Conservation (phyloP, 805 yeast species). For the Teunomyces panamensis region DNA sequence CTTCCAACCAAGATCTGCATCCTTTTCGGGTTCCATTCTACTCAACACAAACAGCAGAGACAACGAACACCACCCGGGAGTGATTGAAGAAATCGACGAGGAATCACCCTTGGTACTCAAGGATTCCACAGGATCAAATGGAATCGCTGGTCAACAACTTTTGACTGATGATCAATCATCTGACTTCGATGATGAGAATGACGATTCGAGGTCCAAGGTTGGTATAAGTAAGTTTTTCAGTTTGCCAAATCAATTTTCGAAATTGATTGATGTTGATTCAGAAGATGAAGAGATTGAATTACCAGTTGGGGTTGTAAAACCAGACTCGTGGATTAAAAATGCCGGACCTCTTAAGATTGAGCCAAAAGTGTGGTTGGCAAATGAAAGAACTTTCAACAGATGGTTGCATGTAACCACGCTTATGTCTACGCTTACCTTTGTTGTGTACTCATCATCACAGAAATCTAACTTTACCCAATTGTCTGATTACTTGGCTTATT, state of each 20-base stretch:
- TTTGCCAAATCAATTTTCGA: conserved; percentile 25
- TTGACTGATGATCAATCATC: conserved; percentile 25
- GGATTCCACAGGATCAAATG: conserved; percentile 4
- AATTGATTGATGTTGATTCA: conserved; percentile 64
- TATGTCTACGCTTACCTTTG: conserved; percentile 79
- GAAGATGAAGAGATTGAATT: conserved; percentile 80
- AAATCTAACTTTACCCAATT: conserved; percentile 60
- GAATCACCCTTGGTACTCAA: conserved; percentile 1
- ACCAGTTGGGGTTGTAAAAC: conserved; percentile 88
- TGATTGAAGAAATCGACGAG: conserved; percentile 8
- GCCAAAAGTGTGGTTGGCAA: conserved; percentile 98
- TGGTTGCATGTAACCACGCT: conserved; percentile 91
- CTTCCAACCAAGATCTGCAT: conserved; percentile 36
- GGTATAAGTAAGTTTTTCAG: conserved; percentile 19
- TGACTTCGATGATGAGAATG: conserved; percentile 30
- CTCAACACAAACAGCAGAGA: conserved; percentile 12
- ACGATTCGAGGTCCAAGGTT: conserved; percentile 15
- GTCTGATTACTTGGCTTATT: conserved; percentile 71
- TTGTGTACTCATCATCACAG: conserved; percentile 73
- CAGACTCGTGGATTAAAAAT: conserved; percentile 74
- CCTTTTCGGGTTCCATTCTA: conserved; percentile 35
- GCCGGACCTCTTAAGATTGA: conserved; percentile 92
- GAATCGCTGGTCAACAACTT: conserved; percentile 6
- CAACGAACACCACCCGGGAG: conserved; percentile 1
- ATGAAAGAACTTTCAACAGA: conserved; percentile 93